phyloP scores from a whole-genome alignment of 2,329 filamentous ascomycete genomes.

The Colletotrichum noveboracense region DNA sequence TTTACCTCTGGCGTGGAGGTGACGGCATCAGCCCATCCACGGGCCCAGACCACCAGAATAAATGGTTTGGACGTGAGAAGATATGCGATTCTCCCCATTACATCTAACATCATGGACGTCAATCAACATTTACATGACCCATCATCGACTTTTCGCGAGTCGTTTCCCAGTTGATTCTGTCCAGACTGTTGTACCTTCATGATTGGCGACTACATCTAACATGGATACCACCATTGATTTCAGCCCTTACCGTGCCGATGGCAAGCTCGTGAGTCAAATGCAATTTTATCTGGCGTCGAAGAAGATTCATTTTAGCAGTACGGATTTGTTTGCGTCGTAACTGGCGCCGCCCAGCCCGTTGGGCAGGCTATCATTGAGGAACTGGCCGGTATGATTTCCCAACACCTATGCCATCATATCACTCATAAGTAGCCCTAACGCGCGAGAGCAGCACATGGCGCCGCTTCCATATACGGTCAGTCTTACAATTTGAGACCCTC shows the following conservation, averaged over 20 bases:
- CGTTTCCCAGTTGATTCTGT: background rate
- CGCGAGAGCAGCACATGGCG: conserved; percentile 58
- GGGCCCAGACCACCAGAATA: background rate
- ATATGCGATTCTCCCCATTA: background rate
- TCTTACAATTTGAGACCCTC: background rate
- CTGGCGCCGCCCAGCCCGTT: conserved; percentile 64
- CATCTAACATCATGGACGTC: background rate
- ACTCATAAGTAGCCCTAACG: background rate
- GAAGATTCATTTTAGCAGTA: conserved; percentile 45
- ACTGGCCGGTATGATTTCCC: conserved; percentile 51
- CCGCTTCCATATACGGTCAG: conserved; percentile 65
- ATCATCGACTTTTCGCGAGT: background rate
- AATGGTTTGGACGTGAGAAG: background rate
- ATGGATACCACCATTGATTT: conserved; percentile 50
- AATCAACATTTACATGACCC: background rate
- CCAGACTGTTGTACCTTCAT: background rate
- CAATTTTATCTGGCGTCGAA: background rate
- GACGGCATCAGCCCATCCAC: conserved; percentile 9
- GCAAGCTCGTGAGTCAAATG: conserved; percentile 53
- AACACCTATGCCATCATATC: background rate
- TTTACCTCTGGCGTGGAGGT: background rate
- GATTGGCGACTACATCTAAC: background rate
- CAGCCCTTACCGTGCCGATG: conserved; percentile 62
- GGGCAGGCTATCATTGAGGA: conserved; percentile 65
- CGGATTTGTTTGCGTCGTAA: conserved; percentile 70